Evolutionary conservation across 139 green algal species (phyloP), one percentile per base, ranked within the genome.

Genomic region (Pseudopediastrum boryanum): DNA sequence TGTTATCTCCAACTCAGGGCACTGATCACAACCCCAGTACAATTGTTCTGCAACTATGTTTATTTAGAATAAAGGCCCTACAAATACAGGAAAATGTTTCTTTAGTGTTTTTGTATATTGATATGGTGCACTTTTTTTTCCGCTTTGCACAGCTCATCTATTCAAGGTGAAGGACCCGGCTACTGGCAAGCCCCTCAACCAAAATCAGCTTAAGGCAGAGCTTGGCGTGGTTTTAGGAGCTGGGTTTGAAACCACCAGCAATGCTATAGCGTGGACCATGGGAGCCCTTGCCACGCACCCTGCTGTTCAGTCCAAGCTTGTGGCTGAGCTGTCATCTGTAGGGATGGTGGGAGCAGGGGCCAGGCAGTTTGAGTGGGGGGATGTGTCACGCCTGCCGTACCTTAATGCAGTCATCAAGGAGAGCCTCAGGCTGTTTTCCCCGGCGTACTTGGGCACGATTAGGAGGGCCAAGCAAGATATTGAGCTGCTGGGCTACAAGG

Each of bases 201-300:
- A 21, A 44, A 33, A 16, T 1, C 68, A 76, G 3, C 44, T 59
- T 50, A 76, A 76, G 68, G 68, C 33, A 7, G 68, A 76, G 31
- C 44, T 76, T 8, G 68, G 19, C 13, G 46, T 76, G 19, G 31
- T 76, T 8, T 51, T 76, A 23, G 68, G 48, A 38, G 68, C 68
- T 27, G 66, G 46, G 12, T 72, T 72, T 51, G 64, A 72, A 39
- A 72, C 64, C 16, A 72, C 64, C 35, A 52, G 35, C 64, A 38
- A 52, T 50, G 64, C 64, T 3, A 29, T 72, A 4, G 43, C 23
- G 25, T 72, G 64, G 39, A 56, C 23, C 2, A 23, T 72, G 39
- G 39, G 39, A 51, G 39, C 39, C 25, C 64, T 72, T 2, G 64
- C 39, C 23, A 33, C 19, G 19, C 48, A 58, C n/a, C 64, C 64